A percentile compares a stretch with the other conserved stretches of the same genome.
These are phyloP conservation scores for Plantago ovata DNA, from an alignment of 257 asterid species.

Conservation along the genomic window DNA sequence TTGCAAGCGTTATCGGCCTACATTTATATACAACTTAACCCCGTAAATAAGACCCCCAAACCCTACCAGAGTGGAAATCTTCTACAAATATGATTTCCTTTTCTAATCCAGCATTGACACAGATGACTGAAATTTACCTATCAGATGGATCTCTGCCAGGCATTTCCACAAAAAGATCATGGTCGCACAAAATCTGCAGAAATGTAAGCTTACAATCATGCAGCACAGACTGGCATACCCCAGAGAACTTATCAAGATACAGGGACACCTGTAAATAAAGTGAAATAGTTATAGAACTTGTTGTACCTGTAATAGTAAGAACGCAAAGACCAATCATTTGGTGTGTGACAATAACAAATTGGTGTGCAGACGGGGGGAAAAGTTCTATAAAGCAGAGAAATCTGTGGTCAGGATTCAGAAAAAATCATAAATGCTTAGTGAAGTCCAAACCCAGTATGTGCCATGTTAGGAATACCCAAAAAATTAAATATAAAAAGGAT, in stretches of 20 bases:
- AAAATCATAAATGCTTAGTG: no score
- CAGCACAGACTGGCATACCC: slow-evolving; percentile 88
- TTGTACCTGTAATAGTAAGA: neutral
- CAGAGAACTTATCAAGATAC: slow-evolving; percentile 97
- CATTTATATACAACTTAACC: no score
- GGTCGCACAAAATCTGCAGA: slow-evolving; percentile 94
- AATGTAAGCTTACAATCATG: slow-evolving; percentile 98
- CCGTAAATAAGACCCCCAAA: neutral
- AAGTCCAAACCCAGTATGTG: no score
- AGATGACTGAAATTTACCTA: slow-evolving; percentile 44
- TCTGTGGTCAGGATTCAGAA: no score
- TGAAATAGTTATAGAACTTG: slow-evolving; percentile 17
- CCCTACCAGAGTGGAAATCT: slow-evolving; percentile 12
- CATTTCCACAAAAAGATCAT: slow-evolving; percentile 99
- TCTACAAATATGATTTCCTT: slow-evolving; percentile 7
- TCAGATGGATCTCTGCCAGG: slow-evolving; percentile 99
- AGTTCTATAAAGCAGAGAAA: no score
- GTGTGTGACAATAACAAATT: no score
- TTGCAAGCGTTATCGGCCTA: no score
- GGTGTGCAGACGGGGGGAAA: no score
- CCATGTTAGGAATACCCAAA: no score
- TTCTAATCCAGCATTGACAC: slow-evolving; percentile 4
- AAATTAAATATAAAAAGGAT: no score
- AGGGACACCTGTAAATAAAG: slow-evolving; percentile 70
- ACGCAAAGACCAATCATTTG: no score